Conservation (phyloP, 2,329 filamentous ascomycete genomes). For the Monosporascus sp. region DNA sequence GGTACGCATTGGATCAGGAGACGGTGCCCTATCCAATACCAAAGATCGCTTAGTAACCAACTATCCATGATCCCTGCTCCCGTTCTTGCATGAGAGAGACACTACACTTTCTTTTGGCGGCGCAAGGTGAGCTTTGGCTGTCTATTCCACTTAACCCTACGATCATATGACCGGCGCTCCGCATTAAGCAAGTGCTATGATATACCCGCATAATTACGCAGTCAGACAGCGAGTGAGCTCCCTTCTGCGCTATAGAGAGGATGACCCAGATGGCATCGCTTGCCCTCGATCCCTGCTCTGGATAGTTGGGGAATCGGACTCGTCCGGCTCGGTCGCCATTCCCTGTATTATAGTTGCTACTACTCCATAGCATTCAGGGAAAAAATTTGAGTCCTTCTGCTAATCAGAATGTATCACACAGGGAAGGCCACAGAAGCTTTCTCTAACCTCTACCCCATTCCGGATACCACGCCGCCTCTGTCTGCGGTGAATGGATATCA, state of each 20-base stretch:
- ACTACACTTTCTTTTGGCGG: neutral
- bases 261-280: neutral
- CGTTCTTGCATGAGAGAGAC: neutral
- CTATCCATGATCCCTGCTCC: neutral
- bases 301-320: neutral
- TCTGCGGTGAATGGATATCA: neutral
- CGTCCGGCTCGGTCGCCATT: neutral
- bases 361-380: too few species aligned
- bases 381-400: too few species aligned
- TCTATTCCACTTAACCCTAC: neutral
- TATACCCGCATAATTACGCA: too few species aligned
- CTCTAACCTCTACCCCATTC: neutral
- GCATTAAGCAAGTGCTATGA: neutral
- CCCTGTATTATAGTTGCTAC: neutral
- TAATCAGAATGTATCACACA: too few species aligned
- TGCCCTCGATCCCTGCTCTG: neutral
- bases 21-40: neutral
- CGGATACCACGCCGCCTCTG: neutral
- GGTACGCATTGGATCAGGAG: neutral
- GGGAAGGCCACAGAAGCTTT: neutral
- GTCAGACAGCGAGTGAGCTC: too few species aligned
- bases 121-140: neutral
- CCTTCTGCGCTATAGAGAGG: too few species aligned
- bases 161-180: neutral
- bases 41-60: neutral